A percentile compares a stretch with the other conserved stretches of the same genome.
These are phyloP conservation scores for Ogataea hybrid DNA, from an alignment of 1,139 yeast species.

Conservation along the genomic window DNA sequence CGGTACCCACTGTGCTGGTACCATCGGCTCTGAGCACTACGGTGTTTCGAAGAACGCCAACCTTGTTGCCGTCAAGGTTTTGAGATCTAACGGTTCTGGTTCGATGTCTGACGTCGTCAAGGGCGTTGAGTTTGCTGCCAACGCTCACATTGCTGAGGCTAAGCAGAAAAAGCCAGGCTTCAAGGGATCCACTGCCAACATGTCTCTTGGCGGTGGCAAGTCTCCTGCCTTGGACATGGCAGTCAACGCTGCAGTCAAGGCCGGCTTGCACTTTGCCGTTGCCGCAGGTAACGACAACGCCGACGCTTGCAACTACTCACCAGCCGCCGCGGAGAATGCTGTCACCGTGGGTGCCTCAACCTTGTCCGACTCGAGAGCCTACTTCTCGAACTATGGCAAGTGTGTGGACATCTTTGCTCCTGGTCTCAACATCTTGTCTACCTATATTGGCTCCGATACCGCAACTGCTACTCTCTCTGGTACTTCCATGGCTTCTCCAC, in stretches of 20 bases:
- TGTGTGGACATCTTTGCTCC: slow-evolving; percentile 89
- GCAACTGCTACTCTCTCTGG: slow-evolving; percentile 94
- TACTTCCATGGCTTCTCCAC: slow-evolving; percentile 99
- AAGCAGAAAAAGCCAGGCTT: slow-evolving; percentile 60
- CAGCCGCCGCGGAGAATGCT: slow-evolving; percentile 74
- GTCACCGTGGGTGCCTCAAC: slow-evolving; percentile 85
- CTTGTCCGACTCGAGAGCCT: slow-evolving; percentile 70
- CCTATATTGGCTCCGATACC: slow-evolving; percentile 81
- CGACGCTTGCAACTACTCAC: slow-evolving; percentile 83
- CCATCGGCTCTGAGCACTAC: slow-evolving; percentile 68
- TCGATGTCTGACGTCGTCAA: slow-evolving; percentile 77
- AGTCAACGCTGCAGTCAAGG: slow-evolving; percentile 77
- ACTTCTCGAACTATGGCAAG: slow-evolving; percentile 78
- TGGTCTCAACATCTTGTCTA: slow-evolving; percentile 75
- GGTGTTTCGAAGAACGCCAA: slow-evolving; percentile 80
- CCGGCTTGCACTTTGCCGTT: slow-evolving; percentile 81
- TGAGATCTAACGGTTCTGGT: slow-evolving; percentile 76
- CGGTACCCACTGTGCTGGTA: slow-evolving; percentile 89
- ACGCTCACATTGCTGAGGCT: slow-evolving; percentile 57
- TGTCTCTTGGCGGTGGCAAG: slow-evolving; percentile 88
- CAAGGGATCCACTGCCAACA: slow-evolving; percentile 85
- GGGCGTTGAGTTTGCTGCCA: slow-evolving; percentile 78
- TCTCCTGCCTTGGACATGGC: slow-evolving; percentile 81
- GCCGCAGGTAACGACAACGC: slow-evolving; percentile 89
- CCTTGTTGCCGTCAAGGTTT: slow-evolving; percentile 74